phyloP scores from a whole-genome alignment of 768 basidiomycete species.

The Boletus barrowsii region DNA sequence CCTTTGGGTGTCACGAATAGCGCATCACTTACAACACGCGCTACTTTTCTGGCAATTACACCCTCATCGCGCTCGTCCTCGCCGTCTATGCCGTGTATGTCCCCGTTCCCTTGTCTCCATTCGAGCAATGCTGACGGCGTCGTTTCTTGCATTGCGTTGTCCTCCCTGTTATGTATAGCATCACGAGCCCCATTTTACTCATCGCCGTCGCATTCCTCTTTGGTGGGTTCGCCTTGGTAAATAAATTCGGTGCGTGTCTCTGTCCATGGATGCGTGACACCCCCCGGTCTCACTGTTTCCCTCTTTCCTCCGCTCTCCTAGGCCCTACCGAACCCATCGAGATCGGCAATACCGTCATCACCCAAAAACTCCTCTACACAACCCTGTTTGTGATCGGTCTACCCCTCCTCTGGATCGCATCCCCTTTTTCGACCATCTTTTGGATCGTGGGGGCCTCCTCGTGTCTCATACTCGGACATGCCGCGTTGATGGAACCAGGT shows the following conservation, averaged over 20 bases:
- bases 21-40: constrained; percentile 94
- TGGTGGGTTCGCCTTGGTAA: constrained; percentile 87
- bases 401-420: constrained; percentile 78
- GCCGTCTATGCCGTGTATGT: constrained; percentile 86
- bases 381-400: constrained; percentile 89
- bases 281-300: too few species aligned
- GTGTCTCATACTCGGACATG: constrained; percentile 83
- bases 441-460: constrained; percentile 90
- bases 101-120: neutral
- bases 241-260: constrained; percentile 69
- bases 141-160: too few species aligned
- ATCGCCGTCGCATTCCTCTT: constrained; percentile 84
- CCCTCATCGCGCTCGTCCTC: constrained; percentile 68
- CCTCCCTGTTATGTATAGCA: constrained; percentile 33
- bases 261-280: neutral
- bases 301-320: constrained; percentile 26
- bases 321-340: constrained; percentile 78
- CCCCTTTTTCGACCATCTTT: constrained; percentile 82
- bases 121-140: neutral
- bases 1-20: constrained; percentile 34
- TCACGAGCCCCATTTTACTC: constrained; percentile 84
- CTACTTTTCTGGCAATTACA: constrained; percentile 91
- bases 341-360: constrained; percentile 75
- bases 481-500: constrained; percentile 87
- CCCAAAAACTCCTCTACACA: constrained; percentile 87